Conservation (phyloP, 169 alveolate genomes). For the Fabrea salina region DNA sequence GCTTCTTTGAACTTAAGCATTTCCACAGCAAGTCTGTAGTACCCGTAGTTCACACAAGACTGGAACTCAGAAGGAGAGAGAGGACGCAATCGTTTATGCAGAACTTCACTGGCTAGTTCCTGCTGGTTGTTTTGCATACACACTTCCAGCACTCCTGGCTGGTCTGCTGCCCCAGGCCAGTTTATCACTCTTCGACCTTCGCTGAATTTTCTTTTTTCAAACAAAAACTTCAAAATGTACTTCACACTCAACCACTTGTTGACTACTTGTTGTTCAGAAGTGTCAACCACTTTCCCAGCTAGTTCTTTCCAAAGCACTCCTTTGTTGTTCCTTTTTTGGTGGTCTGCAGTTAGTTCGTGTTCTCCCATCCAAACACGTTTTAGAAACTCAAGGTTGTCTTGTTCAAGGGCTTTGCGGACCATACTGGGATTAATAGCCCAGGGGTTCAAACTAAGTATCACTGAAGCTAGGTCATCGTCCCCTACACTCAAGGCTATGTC, state of each 20-base stretch:
- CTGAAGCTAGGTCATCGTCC: constrained; percentile 9
- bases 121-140: constrained; percentile 8
- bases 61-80: background rate
- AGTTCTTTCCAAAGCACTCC: constrained; percentile 4
- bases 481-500: background rate
- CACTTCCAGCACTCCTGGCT: constrained; percentile 7
- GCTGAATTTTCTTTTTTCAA: background rate
- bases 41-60: background rate
- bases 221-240: background rate
- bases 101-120: constrained; percentile 3
- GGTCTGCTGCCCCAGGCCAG: constrained; percentile 35
- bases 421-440: background rate
- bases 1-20: constrained; percentile 3
- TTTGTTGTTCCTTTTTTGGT: background rate
- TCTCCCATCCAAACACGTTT: constrained; percentile 24
- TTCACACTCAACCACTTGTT: background rate
- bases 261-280: background rate
- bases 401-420: background rate
- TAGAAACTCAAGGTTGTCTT: constrained; percentile 3
- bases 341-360: background rate
- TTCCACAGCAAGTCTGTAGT: constrained; percentile 11
- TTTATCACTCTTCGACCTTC: constrained; percentile 22
- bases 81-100: background rate
- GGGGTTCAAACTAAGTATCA: background rate
- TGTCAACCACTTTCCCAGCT: background rate